Evolutionary conservation across 2,329 filamentous ascomycete species (phyloP), one percentile per base, ranked within the genome.

Genomic region (Stachybotrys chartarum): DNA sequence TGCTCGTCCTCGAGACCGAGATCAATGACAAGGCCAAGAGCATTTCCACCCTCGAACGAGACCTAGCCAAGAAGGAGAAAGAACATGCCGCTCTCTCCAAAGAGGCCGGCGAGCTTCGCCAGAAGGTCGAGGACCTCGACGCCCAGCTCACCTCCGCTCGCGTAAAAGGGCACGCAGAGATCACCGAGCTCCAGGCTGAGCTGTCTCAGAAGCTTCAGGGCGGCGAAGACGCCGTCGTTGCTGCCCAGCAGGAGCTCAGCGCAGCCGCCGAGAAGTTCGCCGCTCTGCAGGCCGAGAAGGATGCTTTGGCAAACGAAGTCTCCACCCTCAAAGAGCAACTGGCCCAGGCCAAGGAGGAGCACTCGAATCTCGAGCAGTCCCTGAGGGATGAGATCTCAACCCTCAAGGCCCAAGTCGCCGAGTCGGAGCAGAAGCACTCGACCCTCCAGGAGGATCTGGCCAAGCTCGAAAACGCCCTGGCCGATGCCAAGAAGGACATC

Each of bases 11-110:
- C 51, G 70, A 72, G 62, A 69, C 70, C 62, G 69, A 72, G 61
- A 66, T 74, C 45, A 67, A 67, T 60, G 72, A 75, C 60, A 64
- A 67, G 46, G 68, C 72, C 55, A 68, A 72, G 54, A 71, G 63
- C 54, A 70, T 74, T 58, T 61, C 64, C 35, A 60, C 67, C 45
- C 64, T 66, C 56, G 64, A 66, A 47, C 55, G 63, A 54, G 68
- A 72, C 52, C 65, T 72, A 48, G 61, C 64, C 57, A 69, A 69
- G 66, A 72, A 72, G 63, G 70, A 72, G 63, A 71, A 70, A 64
- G 68, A 72, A 57, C 64, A 66, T 63, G 68, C 58, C 44, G 57
- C 61, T 51, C 55, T 67, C 51, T 64, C 67, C 53, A 64, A 71
- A 30, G 72, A 75, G 59, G 69, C 66, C 46, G 70, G 73, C 7